Evolutionary conservation across 768 basidiomycete genomes (phyloP).

Genomic region (Pleurotus cornucopiae): DNA sequence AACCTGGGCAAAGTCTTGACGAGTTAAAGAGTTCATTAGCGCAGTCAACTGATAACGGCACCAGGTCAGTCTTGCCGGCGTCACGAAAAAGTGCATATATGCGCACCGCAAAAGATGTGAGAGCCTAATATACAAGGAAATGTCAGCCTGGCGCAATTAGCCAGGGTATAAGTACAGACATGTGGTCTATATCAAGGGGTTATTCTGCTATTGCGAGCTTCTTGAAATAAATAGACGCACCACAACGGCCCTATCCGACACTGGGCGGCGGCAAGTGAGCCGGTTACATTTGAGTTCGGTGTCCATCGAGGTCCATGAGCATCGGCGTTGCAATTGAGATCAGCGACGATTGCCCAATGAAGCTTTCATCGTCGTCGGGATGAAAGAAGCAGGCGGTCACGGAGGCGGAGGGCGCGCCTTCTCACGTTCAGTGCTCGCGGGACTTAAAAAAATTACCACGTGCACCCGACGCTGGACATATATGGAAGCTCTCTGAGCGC

Average conservation of each 20-base stretch:
- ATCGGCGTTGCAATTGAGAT: too few species aligned
- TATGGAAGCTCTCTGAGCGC: neutral
- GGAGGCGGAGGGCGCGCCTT: neutral
- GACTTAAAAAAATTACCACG: neutral
- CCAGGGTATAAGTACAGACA: slow-evolving; percentile 32
- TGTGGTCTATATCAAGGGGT: slow-evolving; percentile 38
- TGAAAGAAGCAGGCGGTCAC: neutral
- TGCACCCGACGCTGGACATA: neutral
- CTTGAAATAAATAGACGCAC: slow-evolving; percentile 38
- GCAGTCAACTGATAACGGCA: slow-evolving; percentile 56
- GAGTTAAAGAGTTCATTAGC: slow-evolving; percentile 81
- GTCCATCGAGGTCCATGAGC: slow-evolving; percentile 45
- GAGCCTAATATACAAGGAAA: slow-evolving; percentile 48
- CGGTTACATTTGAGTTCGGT: slow-evolving; percentile 75
- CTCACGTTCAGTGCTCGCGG: slow-evolving; percentile 1
- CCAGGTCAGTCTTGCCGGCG: too few species aligned
- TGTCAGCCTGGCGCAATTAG: slow-evolving; percentile 2
- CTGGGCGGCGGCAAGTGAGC: slow-evolving; percentile 63
- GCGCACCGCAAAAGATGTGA: slow-evolving; percentile 79
- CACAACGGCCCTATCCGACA: slow-evolving; percentile 81
- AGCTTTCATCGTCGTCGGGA: neutral
- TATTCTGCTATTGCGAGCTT: too few species aligned
- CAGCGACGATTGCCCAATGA: neutral
- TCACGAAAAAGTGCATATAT: neutral
- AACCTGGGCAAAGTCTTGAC: slow-evolving; percentile 77